Percentiles rank a stretch among this genome's conserved stretches.
Conservation (phyloP, 108 stramenopile genomes). For the Nitzschia palea region DNA sequence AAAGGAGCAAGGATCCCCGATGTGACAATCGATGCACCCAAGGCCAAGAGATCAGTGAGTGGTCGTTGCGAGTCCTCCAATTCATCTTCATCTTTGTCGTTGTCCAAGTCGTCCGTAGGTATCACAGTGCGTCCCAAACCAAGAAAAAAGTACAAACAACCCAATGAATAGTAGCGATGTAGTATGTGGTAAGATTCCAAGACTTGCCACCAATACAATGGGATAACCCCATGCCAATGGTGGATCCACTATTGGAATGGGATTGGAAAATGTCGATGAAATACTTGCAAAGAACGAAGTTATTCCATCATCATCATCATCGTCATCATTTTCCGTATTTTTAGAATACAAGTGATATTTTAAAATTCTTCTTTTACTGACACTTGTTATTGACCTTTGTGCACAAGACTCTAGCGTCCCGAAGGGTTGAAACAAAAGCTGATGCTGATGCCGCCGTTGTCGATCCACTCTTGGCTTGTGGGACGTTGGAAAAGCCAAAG, state of each 20-base stretch:
- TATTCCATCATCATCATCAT: not conserved
- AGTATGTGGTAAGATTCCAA: not conserved
- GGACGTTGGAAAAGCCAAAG: not conserved
- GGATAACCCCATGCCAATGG: constrained; percentile 13
- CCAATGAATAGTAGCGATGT: not conserved
- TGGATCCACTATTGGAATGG: not conserved
- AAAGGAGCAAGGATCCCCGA: not conserved
- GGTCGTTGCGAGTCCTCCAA: constrained; percentile 1
- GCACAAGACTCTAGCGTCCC: not conserved
- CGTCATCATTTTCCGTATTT: no score
- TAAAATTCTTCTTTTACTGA: not conserved
- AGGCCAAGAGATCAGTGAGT: constrained; percentile 1
- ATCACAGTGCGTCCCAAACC: not conserved
- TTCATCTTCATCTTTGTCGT: not conserved
- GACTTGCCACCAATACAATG: not conserved
- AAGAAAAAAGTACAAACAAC: not conserved
- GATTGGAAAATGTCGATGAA: not conserved
- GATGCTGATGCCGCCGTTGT: not conserved
- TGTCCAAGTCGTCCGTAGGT: not conserved
- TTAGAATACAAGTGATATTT: not conserved
- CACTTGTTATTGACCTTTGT: not conserved
- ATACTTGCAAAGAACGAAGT: not conserved
- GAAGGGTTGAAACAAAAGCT: not conserved
- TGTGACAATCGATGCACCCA: constrained; percentile 3
- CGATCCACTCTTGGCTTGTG: not conserved